Evolutionary conservation across 1,284 basidiomycete genomes (phyloP), one percentile per base, ranked within the genome.

Genomic region (Cerioporus squamosus): DNA sequence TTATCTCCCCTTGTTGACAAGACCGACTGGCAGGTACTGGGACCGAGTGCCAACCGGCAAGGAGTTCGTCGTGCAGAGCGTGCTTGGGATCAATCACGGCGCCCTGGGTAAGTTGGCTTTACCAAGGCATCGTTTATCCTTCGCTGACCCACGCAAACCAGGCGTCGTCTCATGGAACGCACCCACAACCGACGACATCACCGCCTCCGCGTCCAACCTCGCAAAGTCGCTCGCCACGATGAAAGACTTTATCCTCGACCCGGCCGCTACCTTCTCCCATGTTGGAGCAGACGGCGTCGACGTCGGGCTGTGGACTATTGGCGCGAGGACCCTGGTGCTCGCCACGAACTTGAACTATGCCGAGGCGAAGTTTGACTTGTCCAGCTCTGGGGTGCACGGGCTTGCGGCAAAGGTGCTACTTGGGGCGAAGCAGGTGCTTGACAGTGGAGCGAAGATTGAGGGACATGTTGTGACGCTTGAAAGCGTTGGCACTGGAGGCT

Each of bases 61-160:
- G 57, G 90, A 93, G 66, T 90, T 84, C 69, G 75, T 88, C 9
- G 80, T 90, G 3, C 75, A 89, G 71, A 81, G 78, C 60, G 78
- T 88, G 29, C 66, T 91, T 17, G 85, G 81, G 0, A 84, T 91
- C 67, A 91, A 90, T 64, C 88, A 91, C 55, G 88, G 90, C 15
- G 86, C 78, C 6, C 71, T 84, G 12, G 87, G 84, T 81, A 64
- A 26, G 71, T 31, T 1, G 15, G 2, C 3, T 12, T 7, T 26
- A 1, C 51, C n/a, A 53, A 18, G 14, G 36, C 29, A 33, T 22
- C 2, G 7, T 2, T 1, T 1, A 4, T 3, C 12, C 17, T 17
- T 22, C 2, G 22, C 44, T 44, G n/a, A 43, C 40, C 18, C n/a
- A 5, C 24, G 39, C 23, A 23, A 44, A 29, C 7, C 51, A 81